Evolutionary conservation across 177 flowering plant genomes (phyloP), one percentile per base, ranked within the genome.

Genomic region (Vitis hybrid): DNA sequence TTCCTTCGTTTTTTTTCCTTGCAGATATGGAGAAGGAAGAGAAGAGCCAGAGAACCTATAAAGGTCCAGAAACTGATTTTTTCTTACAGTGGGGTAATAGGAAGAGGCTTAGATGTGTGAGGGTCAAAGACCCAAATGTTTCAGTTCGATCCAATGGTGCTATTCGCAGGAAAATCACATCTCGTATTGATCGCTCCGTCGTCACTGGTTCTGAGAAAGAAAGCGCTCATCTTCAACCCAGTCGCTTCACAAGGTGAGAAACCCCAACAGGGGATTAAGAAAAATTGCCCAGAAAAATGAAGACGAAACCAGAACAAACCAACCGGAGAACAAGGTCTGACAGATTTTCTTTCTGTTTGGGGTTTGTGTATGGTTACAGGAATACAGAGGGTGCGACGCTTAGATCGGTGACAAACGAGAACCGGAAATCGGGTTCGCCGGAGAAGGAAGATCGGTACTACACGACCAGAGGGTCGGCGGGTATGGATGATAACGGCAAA

Each of bases 51-150:
- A 76, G 76, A 69, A 58, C 69, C 7, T 66, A 56, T 51, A 83
- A 71, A 67, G 63, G 71, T 0, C 18, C 80, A 44, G 84, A 73
- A 67, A 72, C 79, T 17, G 84, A 81, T 28, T 69, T 79, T 54
- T 67, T 83, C 57, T 68, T 83, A 65, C 83, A 82, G 82, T 84
- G 87, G 87, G 85, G 87, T 6, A 80, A 80, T 56, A 71, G 77
- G 68, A 84, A 84, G 78, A 66, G 87, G 67, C 68, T 78, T 1
- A 75, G 87, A 77, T 77, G 87, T 61, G 76, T 79, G 33, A 79
- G 80, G 65, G 78, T 81, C 47, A 82, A 79, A 64, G 82, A 73
- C 71, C 70, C 72, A 54, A 65, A 38, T 54, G 33, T 73, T 49
- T 52, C 82, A 12, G 65, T 65, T 12, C 62, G 59, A 63, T 24